phyloP scores from a whole-genome alignment of 306 rosid genomes.

The Cucumis sativus region Cucumber_9930_V3 NC_026658.2:6445001-6445500 shows the following conservation, averaged over 20 bases:
- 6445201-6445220: not conserved
- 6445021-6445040: not conserved
- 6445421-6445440: not conserved
- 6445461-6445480: not conserved
- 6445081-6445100: not conserved
- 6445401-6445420: not conserved
- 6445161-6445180: not conserved
- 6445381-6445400: not conserved
- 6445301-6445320: slow-evolving; percentile 91
- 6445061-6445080: slow-evolving; percentile 1
- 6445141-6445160: not conserved
- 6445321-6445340: slow-evolving; percentile 46
- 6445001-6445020: not conserved
- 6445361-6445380: not conserved
- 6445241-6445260: slow-evolving; percentile 65
- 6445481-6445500: not conserved
- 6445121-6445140: not conserved
- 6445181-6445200: not conserved
- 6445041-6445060: slow-evolving; percentile 3
- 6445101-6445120: not conserved
- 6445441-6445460: not conserved
- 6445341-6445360: slow-evolving; percentile 1
- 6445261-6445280: slow-evolving; percentile 99
- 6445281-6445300: slow-evolving; percentile 71
- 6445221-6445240: not conserved